These are phyloP conservation scores for Heritiera fomes DNA, from an alignment of 345 rosid species.

Conservation along the genomic window DNA sequence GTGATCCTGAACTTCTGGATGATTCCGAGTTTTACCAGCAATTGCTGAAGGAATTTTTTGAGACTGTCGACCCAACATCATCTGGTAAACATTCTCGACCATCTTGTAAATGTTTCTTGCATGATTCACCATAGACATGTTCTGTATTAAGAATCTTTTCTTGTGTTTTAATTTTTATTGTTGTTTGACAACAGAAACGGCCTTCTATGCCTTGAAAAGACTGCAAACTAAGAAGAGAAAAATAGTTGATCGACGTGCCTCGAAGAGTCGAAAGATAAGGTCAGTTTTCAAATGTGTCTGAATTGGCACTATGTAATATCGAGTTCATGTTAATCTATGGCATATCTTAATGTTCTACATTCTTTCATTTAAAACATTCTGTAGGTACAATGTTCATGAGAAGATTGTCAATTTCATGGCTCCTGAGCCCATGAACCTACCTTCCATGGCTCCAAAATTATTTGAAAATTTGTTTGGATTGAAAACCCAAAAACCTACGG, in stretches of 20 bases:
- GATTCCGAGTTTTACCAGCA: constrained; percentile 90
- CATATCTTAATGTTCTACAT: background rate
- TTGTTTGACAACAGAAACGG: constrained; percentile 53
- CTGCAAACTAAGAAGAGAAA: constrained; percentile 83
- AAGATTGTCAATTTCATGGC: constrained; percentile 91
- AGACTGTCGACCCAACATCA: constrained; percentile 67
- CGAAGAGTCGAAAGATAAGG: constrained; percentile 91
- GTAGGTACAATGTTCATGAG: constrained; percentile 81
- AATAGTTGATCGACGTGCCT: constrained; percentile 81
- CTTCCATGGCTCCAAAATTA: constrained; percentile 68
- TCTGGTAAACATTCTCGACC: constrained; percentile 42
- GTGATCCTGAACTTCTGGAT: constrained; percentile 84
- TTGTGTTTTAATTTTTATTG: background rate
- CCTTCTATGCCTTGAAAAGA: constrained; percentile 68
- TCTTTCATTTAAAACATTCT: background rate
- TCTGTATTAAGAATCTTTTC: background rate
- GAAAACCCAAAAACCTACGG: constrained; percentile 37
- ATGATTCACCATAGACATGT: background rate
- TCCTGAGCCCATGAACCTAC: constrained; percentile 56
- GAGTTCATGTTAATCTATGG: background rate
- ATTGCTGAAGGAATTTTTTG: constrained; percentile 78
- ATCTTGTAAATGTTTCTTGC: background rate
- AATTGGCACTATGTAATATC: background rate
- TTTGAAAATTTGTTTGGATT: constrained; percentile 80
- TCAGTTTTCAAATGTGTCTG: constrained; percentile 15